Base-by-base conservation (phyloP, 1,284 basidiomycete genomes). In the Boletus calvinii region DNA sequence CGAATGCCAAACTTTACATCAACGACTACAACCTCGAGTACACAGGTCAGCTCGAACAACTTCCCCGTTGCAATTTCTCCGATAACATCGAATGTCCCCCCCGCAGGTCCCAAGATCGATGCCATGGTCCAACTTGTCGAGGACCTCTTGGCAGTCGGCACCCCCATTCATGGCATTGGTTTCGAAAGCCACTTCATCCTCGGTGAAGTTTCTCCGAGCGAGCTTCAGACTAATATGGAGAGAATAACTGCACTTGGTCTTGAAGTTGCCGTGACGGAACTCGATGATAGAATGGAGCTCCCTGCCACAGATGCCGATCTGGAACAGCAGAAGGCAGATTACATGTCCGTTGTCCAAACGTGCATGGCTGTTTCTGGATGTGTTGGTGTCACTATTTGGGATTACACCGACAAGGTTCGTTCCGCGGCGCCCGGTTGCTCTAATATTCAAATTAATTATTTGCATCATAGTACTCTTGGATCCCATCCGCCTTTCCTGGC, bases 231-330 rank as follows among this genome's bases (percentile, higher is more conserved):
- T 15, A 77, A 77, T 57, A 69, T 81, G 59, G 62, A 74, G 47
- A 64, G 69, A 32, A 75, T 82, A 66, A 71, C 74, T 12, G 72
- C 69, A 20, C 73, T 81, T 29, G 78, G 81, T 31, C 69, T 82
- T 49, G 79, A 81, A 52, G 72, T 81, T 31, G 79, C 79, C 13
- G 73, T 81, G 58, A 81, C 79, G 1, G 80, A 81, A 63, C 70
- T 83, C 22, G 80, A 82, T 59, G 76, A 77, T 50, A 72, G 78
- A 22, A 80, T 81, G 70, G 70, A 71, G 24, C 70, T 79, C 26
- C 80, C 80, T n/a, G 71, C 68, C 15, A 80, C 79, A 0, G 60
- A 66, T 1, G 76, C 73, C 4, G 62, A 77, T 48, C 67, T 80
- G 12, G 70, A 65, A 36, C 77, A 80, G 56, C 81, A 83, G 67